Percentiles rank a stretch among this genome's conserved stretches.
These are phyloP conservation scores for Aurinia saxatilis DNA, from an alignment of 345 rosid genomes.

Conservation along the genomic window DNA sequence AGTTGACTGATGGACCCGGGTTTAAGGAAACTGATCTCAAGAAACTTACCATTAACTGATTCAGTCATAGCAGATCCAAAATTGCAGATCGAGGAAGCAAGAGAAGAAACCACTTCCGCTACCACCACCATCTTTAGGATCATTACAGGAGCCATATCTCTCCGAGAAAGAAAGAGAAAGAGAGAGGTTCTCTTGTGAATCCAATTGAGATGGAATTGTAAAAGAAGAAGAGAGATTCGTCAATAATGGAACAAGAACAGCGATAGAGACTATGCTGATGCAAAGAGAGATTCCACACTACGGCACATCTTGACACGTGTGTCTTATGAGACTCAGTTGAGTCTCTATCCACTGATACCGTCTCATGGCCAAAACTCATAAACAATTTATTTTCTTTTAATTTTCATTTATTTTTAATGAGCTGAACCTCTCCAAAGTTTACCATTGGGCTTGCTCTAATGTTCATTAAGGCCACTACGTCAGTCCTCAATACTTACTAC, in stretches of 20 bases:
- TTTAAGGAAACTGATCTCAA: constrained; percentile 25
- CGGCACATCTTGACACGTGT: no score
- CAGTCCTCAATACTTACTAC: no score
- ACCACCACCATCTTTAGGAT: constrained; percentile 40
- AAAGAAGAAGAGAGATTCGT: constrained; percentile 7
- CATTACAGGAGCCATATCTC: constrained; percentile 63
- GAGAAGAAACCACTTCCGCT: constrained; percentile 67
- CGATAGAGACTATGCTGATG: constrained; percentile 29
- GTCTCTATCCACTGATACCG: no score
- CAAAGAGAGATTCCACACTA: no score
- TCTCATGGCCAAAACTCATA: no score
- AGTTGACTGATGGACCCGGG: constrained; percentile 15
- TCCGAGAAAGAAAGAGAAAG: neutral
- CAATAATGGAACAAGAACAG: constrained; percentile 30
- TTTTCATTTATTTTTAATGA: no score
- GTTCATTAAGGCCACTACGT: no score
- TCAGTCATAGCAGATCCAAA: constrained; percentile 69
- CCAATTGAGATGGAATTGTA: neutral
- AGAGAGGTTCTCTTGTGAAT: neutral
- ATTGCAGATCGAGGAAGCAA: constrained; percentile 67
- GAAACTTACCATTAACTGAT: constrained; percentile 78
- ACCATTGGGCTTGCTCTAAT: no score
- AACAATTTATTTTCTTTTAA: no score
- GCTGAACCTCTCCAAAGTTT: no score
- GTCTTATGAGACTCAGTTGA: no score